phyloP scores from a whole-genome alignment of 2,329 filamentous ascomycete genomes.

The Monilinia aucupariae region DNA sequence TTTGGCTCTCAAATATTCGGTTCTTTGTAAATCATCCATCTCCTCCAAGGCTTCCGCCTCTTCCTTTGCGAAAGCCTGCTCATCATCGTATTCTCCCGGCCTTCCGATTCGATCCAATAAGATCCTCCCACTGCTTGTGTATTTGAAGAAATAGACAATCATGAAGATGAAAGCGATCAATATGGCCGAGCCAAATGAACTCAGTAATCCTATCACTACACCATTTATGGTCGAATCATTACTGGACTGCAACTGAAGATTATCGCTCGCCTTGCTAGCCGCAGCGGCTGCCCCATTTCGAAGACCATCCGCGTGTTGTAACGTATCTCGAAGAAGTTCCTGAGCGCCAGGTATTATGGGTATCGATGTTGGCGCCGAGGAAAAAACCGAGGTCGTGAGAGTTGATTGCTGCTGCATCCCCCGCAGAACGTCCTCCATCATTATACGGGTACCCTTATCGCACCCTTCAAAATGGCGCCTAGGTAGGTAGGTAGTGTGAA shows the following conservation, averaged over 20 bases:
- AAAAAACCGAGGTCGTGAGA: constrained; percentile 23
- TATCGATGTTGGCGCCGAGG: constrained; percentile 17
- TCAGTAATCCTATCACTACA: constrained; percentile 90
- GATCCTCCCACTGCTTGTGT: constrained; percentile 82
- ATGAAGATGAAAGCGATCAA: constrained; percentile 75
- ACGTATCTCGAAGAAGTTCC: constrained; percentile 13
- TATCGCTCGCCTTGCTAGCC: neutral
- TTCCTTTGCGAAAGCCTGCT: constrained; percentile 87
- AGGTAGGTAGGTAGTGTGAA: too few species aligned
- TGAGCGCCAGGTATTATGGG: constrained; percentile 12
- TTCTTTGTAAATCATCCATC: constrained; percentile 89
- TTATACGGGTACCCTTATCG: constrained; percentile 14
- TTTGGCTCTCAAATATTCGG: constrained; percentile 91
- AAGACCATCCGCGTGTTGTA: constrained; percentile 4
- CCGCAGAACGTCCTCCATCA: constrained; percentile 26
- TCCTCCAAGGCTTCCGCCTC: constrained; percentile 90
- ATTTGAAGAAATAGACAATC: constrained; percentile 88
- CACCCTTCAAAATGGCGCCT: constrained; percentile 2
- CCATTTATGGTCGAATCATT: constrained; percentile 53
- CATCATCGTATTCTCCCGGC: constrained; percentile 95
- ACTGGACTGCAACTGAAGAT: constrained; percentile 3
- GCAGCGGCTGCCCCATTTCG: neutral
- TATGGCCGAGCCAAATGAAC: constrained; percentile 85
- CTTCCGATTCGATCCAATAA: constrained; percentile 88
- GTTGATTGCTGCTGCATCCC: constrained; percentile 22